Evolutionary conservation across 441 rosid genomes (phyloP), one percentile per base, ranked within the genome.

Genomic region (Mallotus repandus): DNA sequence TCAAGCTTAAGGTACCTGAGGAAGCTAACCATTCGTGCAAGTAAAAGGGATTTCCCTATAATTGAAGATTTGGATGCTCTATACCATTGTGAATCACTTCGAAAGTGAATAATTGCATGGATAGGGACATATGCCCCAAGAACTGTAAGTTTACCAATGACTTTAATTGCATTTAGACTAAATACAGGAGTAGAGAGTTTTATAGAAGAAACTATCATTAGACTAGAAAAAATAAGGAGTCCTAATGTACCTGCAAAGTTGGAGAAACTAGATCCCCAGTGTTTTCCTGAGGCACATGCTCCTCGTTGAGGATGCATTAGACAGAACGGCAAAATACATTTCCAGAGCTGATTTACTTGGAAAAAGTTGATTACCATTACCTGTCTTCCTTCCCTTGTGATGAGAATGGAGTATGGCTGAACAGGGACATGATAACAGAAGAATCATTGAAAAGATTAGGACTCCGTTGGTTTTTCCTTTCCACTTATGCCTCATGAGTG

Each of bases 61-160:
- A 19, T 4, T 2, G 13, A 67, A n/a, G n/a, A n/a, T n/a, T n/a
- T n/a, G n/a, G n/a, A n/a, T n/a, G n/a, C n/a, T n/a, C n/a, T n/a
- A n/a, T n/a, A n/a, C n/a, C n/a, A 32, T 56, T 15, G 74, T 52
- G 18, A 6, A 2, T 18, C 22, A 21, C 83, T 80, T 45, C 25
- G 18, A 56, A 80, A 77, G 73, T 54, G 74, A 53, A 70, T 63
- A 5, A 71, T 77, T 14, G 63, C 54, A 32, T 77, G 83, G 83
- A 62, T 67, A 63, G 74, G 61, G 58, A 58, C 41, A 58, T 41
- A 50, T 15, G 52, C 8, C 2, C n/a, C 0, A 19, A 52, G 61
- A n/a, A 32, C 38, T 32, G 38, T 2, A 32, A 32, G 2, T 32
- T 50, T 15, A 19, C 4, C 38, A 32, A 32, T 1, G 38, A 32